Conservation (phyloP, 169 alveolate species). For the Eimeria praecox region DNA sequence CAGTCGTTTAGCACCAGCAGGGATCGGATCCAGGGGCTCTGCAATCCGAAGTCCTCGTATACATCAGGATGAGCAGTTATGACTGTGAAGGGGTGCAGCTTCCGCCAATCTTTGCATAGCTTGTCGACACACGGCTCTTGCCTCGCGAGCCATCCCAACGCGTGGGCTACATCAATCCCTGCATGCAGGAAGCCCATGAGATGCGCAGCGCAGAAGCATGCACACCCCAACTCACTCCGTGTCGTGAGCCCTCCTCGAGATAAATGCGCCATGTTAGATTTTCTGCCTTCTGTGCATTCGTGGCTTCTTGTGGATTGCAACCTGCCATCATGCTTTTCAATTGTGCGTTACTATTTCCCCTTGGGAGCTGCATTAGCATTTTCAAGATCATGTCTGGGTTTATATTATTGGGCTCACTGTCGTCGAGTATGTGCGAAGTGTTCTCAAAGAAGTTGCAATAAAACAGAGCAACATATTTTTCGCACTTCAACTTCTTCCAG, state of each 20-base stretch:
- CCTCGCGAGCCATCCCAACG: slow-evolving; percentile 54
- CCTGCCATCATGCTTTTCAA: not conserved
- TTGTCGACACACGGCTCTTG: slow-evolving; percentile 39
- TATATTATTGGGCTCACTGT: not conserved
- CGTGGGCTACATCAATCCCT: not conserved
- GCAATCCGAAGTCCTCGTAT: not conserved
- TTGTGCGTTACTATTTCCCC: not conserved
- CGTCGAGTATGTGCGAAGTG: not conserved
- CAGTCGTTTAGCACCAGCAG: slow-evolving; percentile 24
- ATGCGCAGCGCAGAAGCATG: not conserved
- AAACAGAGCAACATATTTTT: not conserved
- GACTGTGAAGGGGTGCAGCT: slow-evolving; percentile 14
- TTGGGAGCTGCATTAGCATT: not conserved
- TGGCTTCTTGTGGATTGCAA: not conserved
- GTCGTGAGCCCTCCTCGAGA: not conserved
- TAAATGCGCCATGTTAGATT: too few relatives aligned
- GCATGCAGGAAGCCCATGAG: not conserved
- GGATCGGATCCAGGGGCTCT: slow-evolving; percentile 50
- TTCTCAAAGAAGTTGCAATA: slow-evolving; percentile 12
- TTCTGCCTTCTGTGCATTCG: not conserved
- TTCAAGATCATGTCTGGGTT: not conserved
- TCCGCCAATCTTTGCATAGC: slow-evolving; percentile 31
- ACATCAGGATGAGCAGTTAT: not conserved
- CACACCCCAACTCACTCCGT: not conserved
- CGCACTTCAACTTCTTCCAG: slow-evolving; percentile 17